Conservation (phyloP, 441 rosid species). For the Brassica balearica region DNA sequence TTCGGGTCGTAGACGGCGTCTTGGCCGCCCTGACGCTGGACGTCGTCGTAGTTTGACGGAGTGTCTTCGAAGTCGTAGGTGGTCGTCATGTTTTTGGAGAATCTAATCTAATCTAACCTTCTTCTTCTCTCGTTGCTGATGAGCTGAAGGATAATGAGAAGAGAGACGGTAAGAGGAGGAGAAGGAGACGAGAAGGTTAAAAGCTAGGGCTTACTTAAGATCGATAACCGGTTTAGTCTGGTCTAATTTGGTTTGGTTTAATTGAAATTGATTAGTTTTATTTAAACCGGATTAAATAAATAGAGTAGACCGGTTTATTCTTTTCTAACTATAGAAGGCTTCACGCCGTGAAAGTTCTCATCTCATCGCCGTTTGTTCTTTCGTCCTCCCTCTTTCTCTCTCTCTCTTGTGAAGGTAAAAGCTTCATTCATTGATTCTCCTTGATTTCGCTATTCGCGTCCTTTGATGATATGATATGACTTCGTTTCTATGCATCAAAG, state of each 20-base stretch:
- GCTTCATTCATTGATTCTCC: background rate
- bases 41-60: slow-evolving; percentile 51
- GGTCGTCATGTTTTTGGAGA: slow-evolving; percentile 50
- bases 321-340: background rate
- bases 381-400: slow-evolving; percentile 4
- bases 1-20: slow-evolving; percentile 79
- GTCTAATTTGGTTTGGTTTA: background rate
- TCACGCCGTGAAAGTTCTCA: background rate
- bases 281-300: background rate
- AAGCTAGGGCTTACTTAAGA: slow-evolving; percentile 44
- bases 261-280: background rate
- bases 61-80: slow-evolving; percentile 66
- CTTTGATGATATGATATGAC: background rate
- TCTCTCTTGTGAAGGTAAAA: slow-evolving; percentile 15
- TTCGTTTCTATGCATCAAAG: background rate
- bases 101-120: background rate
- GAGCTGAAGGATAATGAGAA: background rate
- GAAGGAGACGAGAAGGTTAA: background rate
- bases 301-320: background rate
- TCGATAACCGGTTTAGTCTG: background rate
- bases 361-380: slow-evolving; percentile 19
- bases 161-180: background rate
- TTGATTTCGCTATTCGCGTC: background rate
- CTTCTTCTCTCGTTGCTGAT: background rate
- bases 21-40: slow-evolving; percentile 42